These are phyloP conservation scores for Collariella sp. DNA, from an alignment of 495 filamentous ascomycete species.

Conservation along the genomic window DNA sequence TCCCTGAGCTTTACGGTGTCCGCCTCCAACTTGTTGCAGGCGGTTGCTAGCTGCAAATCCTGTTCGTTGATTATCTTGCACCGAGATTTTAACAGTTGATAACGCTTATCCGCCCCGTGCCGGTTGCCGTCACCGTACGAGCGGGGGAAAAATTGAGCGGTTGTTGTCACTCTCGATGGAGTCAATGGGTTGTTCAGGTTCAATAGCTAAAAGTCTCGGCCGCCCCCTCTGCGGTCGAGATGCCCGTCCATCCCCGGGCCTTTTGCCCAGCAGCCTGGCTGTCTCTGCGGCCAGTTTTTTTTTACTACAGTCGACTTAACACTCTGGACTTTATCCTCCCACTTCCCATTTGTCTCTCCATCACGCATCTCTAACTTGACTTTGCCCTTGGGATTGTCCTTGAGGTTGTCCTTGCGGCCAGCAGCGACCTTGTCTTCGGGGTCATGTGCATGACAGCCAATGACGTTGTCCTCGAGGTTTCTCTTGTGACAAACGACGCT, in stretches of 20 bases:
- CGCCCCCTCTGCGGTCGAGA: not conserved
- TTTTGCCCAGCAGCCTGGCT: not conserved
- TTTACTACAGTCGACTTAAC: not conserved
- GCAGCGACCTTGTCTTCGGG: not conserved
- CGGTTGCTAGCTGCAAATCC: not conserved
- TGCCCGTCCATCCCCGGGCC: not conserved
- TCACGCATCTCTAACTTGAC: no score
- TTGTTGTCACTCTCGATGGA: not conserved
- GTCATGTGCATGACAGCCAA: not conserved
- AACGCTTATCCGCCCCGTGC: not conserved
- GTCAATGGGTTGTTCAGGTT: not conserved
- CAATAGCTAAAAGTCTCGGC: not conserved
- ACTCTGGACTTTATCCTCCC: not conserved
- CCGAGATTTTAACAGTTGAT: not conserved
- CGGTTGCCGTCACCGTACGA: no score
- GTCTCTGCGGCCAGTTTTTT: not conserved
- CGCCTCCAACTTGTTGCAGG: not conserved
- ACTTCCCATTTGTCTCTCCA: not conserved
- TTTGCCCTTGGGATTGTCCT: not conserved
- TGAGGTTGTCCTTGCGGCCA: not conserved
- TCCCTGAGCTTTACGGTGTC: not conserved
- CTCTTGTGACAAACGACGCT: not conserved
- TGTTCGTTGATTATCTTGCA: conserved; percentile 1
- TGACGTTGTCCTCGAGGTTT: not conserved
- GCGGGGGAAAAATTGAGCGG: not conserved